Conservation (phyloP, 805 yeast genomes). For the Wickerhamiella qilinensis region DNA sequence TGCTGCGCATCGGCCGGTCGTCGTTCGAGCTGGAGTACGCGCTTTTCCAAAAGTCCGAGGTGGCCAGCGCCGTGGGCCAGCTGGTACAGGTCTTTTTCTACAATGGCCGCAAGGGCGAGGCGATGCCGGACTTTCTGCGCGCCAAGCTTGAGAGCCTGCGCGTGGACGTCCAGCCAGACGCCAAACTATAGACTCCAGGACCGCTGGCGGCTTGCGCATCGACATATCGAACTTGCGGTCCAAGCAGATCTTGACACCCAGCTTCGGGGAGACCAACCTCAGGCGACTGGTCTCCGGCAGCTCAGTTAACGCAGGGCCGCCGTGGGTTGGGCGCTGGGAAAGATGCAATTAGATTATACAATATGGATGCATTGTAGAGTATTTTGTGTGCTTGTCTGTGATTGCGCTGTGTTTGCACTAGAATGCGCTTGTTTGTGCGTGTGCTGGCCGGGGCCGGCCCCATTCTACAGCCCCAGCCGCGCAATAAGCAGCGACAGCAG, state of each 20-base stretch:
- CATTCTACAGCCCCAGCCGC: not conserved
- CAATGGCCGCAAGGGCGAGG: no score
- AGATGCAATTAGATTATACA: no score
- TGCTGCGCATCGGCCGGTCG: constrained; percentile 14
- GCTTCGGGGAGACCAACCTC: not conserved
- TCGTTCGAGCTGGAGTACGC: constrained; percentile 19
- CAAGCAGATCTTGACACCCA: not conserved
- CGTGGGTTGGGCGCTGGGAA: no score
- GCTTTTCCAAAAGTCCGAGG: constrained; percentile 15
- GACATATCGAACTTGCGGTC: not conserved
- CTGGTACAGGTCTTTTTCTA: constrained; percentile 19
- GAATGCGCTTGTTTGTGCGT: not conserved
- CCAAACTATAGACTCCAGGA: not conserved
- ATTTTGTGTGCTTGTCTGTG: not conserved
- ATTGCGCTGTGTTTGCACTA: not conserved
- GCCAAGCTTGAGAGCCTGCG: no score
- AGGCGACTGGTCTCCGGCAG: no score
- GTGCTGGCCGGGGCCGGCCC: not conserved
- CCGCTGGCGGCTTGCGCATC: not conserved
- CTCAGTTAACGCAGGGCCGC: no score
- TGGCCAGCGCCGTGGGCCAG: constrained; percentile 17
- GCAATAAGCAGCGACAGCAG: not conserved
- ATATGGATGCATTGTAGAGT: no score
- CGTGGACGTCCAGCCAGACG: not conserved
- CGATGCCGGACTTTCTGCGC: no score